Evolutionary conservation across 805 yeast genomes (phyloP).

Genomic region (Ogataea methanolica): DNA sequence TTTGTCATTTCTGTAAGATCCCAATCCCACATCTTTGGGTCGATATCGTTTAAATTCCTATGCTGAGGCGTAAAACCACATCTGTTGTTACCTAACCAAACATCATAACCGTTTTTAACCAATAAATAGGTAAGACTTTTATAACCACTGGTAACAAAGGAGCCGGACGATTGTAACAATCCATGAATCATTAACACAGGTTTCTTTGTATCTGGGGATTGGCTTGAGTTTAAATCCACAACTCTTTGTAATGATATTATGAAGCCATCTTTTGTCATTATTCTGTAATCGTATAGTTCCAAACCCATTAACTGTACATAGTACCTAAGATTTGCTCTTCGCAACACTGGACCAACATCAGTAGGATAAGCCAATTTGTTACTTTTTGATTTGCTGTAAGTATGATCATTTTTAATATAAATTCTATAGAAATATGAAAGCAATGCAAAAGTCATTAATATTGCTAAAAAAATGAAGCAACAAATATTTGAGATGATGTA

Average conservation of each 20-base stretch:
- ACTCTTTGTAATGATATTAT: conserved; percentile 62
- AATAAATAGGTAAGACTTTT: conserved; percentile 67
- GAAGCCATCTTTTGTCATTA: conserved; percentile 79
- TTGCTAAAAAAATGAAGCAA: conserved; percentile 20
- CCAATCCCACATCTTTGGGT: conserved; percentile 85
- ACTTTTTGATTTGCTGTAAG: conserved; percentile 1
- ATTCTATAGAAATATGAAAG: conserved; percentile 11
- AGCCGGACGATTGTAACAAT: conserved; percentile 78
- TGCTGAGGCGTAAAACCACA: conserved; percentile 81
- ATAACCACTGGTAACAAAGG: conserved; percentile 78
- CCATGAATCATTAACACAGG: conserved; percentile 87
- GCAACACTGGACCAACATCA: conserved; percentile 26
- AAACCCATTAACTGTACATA: conserved; percentile 62
- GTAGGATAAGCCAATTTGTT: conserved; percentile 21
- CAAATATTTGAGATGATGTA: conserved; percentile 15
- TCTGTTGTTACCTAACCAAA: conserved; percentile 89
- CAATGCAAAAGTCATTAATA: conserved; percentile 23
- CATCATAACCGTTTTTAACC: conserved; percentile 57
- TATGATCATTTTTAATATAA: conserved; percentile 7
- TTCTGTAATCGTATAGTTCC: conserved; percentile 51
- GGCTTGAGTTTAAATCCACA: conserved; percentile 37
- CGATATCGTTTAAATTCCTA: conserved; percentile 36
- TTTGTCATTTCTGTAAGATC: conserved; percentile 78
- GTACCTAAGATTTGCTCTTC: conserved; percentile 44
- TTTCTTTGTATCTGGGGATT: conserved; percentile 13